Evolutionary conservation across 2,329 filamentous ascomycete genomes (phyloP).

Genomic region (Trichoderma pleuroti): DNA sequence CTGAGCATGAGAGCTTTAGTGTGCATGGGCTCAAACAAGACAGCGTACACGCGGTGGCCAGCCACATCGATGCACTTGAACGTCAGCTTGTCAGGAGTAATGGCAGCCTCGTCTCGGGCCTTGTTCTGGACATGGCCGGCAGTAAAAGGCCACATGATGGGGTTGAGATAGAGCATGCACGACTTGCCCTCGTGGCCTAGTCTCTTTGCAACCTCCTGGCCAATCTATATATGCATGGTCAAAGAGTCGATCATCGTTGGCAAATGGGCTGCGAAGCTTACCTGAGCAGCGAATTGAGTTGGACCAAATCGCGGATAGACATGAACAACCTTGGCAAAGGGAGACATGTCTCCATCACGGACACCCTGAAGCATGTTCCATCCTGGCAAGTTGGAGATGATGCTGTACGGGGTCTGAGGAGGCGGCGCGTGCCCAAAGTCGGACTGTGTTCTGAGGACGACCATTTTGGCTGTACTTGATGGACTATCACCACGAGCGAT

Average conservation of each 20-base stretch:
- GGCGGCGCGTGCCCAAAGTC: conserved; percentile 45
- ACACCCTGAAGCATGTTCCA: conserved; percentile 41
- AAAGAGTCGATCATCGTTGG: background rate
- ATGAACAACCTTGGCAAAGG: conserved; percentile 37
- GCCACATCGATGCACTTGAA: conserved; percentile 42
- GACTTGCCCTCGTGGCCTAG: conserved; percentile 28
- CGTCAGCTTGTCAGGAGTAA: conserved; percentile 34
- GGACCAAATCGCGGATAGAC: conserved; percentile 48
- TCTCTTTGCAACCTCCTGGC: conserved; percentile 34
- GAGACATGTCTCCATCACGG: conserved; percentile 39
- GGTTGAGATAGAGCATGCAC: conserved; percentile 33
- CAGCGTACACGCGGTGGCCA: conserved; percentile 42
- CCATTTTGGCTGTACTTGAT: conserved; percentile 27
- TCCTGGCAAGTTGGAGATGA: conserved; percentile 44
- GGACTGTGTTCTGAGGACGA: conserved; percentile 37
- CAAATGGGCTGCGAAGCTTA: conserved; percentile 22
- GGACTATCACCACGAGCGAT: background rate
- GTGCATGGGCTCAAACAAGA: conserved; percentile 39
- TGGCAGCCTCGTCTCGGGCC: conserved; percentile 34
- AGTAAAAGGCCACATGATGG: conserved; percentile 31
- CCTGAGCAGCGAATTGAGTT: conserved; percentile 35
- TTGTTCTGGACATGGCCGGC: conserved; percentile 33
- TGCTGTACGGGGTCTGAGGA: conserved; percentile 44
- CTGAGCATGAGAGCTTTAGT: conserved; percentile 37
- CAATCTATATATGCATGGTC: conserved; percentile 31